Base-by-base conservation (phyloP, 1,284 basidiomycete genomes). In the Athelia sp. region DNA sequence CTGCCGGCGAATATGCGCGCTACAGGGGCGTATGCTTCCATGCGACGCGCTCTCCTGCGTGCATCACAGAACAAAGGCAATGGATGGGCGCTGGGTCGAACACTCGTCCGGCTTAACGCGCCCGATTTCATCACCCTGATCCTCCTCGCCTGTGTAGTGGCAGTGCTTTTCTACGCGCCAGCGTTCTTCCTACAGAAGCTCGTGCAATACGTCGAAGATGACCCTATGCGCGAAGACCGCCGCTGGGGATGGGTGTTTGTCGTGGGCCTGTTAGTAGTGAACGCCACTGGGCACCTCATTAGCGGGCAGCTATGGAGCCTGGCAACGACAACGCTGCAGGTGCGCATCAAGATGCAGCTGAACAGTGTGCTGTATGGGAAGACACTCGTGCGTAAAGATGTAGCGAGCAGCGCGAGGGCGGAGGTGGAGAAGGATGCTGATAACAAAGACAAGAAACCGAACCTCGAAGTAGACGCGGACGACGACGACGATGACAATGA, bases 281-380 rank as follows among this genome's bases (percentile, higher is more conserved):
- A 29, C 26, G 26, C 26, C 6, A 29, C 13, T 6, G 26, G 6
- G 6, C 26, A 6, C 43, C 8, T 57, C 62, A 64, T 58, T 31
- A 71, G 66, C 21, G 73, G 70, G 2, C 76, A 90, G 58, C 68
- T 90, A n/a, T 91, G 82, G 82, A 84, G 6, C 54, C 54, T 90
- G 40, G 76, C 87, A 3, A 90, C 83, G 1, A 87, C 87, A 0
- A 81, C 74, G 10, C 65, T 90, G 14, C 84, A 87, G 66, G 79
- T 83, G 60, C 80, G 87, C 24, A 69, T 96, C 43, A 80, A 79
- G 34, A 78, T 88, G 17, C 91, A 96, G 62, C 74, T 97, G 48
- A 96, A 96, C 68, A 83, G 89, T 11, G 79, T 89, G 49, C 70
- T 97, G 4, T 97, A 91, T 62, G 82, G 84, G 45, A 97, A 97